Percentiles rank a stretch among this genome's conserved stretches.
phyloP scores from a whole-genome alignment of 176 grass and related monocot genomes.

The Lolium rigidum region DNA sequence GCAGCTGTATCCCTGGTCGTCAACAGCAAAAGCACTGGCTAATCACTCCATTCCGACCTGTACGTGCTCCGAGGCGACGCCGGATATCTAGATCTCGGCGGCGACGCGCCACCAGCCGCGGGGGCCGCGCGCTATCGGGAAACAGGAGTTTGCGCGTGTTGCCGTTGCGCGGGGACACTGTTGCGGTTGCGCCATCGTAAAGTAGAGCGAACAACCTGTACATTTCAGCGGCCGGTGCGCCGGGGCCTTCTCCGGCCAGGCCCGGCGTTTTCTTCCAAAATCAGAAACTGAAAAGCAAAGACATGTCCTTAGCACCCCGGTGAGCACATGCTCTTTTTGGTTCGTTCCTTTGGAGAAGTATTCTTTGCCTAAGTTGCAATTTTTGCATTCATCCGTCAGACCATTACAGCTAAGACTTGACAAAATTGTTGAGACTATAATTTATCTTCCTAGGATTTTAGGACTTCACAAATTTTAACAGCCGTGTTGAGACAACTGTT shows the following conservation, averaged over 20 bases:
- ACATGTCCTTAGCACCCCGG: neutral
- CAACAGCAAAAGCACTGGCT: constrained; percentile 17
- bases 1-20: neutral
- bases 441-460: too few relatives aligned
- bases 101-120: constrained; percentile 7
- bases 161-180: neutral
- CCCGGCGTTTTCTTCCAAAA: neutral
- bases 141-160: neutral
- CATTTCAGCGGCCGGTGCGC: neutral
- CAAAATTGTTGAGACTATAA: too few relatives aligned
- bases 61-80: neutral
- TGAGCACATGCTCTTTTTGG: too few relatives aligned
- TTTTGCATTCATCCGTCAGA: too few relatives aligned
- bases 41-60: neutral
- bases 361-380: too few relatives aligned
- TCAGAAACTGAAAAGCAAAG: neutral
- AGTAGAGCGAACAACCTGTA: neutral
- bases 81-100: neutral
- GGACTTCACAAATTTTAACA: too few relatives aligned
- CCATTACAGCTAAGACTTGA: too few relatives aligned
- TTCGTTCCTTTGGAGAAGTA: too few relatives aligned
- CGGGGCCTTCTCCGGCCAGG: neutral
- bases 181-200: neutral
- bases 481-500: too few relatives aligned
- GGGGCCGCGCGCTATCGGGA: neutral